Base-by-base conservation (phyloP, 2,329 filamentous ascomycete genomes). In the Aspergillus puulaauensis region DNA sequence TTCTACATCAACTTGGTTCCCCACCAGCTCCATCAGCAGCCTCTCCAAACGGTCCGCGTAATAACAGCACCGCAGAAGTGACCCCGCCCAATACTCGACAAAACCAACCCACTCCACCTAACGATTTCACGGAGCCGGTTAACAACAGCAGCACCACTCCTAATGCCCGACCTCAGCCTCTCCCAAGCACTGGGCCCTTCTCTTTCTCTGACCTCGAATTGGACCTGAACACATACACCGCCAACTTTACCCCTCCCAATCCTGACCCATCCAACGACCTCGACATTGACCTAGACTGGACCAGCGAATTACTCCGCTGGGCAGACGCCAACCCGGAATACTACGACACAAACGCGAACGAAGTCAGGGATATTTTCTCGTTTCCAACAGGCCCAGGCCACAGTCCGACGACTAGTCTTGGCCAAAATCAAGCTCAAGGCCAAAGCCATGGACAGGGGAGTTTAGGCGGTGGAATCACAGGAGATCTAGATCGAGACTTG, bases 401-500 rank as follows among this genome's bases (percentile, higher is more conserved):
- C 11, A 49, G 50, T 8, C 61, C 63, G 24, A 52, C 55, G 12
- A 6, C 35, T 15, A 41, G 15, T 2, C 27, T 35, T 11, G 3
- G 45, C 7, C 23, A 27, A 4, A 11, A 17, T 33, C 35, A 15
- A 2, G 44, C 2, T 15, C 44, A 46, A 11, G 23, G 44, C 4
- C 41, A 49, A 23, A 27, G 55, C 3, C 21, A 27, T 19, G 52
- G 58, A 15, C 54, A 64, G 48, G 46, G 56, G 14, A 52, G 62
- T 52, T 41, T 24, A 7, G 62, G 59, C 40, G 51, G 54, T 5
- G 62, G 64, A 48, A 74, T 75, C 3, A 75, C 73, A 0, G 73
- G 73, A 3, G 73, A 75, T 64, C 54, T 75, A 47, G 73, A 75
- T 64, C 61, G 61, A n/a, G 73, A 75, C 63, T 58, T 75, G 31